Evolutionary conservation across 192 early-diverging fungal genomes (phyloP).

Genomic region (Backusella sp.): DNA sequence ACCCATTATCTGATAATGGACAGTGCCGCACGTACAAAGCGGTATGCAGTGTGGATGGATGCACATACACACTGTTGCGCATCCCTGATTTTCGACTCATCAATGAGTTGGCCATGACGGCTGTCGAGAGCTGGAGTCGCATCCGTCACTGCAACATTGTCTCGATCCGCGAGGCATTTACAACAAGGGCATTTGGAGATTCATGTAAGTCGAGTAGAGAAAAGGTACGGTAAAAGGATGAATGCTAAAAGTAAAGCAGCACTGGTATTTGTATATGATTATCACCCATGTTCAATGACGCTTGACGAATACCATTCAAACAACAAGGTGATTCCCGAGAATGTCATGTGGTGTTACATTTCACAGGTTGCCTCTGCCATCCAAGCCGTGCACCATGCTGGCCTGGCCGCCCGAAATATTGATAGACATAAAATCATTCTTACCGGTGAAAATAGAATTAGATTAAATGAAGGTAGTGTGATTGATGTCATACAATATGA

Average conservation of each 20-base stretch:
- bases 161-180: slow-evolving; percentile 90
- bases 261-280: slow-evolving; percentile 92
- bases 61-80: slow-evolving; percentile 80
- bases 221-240: no score
- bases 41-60: slow-evolving; percentile 80
- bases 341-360: slow-evolving; percentile 75
- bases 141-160: slow-evolving; percentile 84
- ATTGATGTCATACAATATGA: slow-evolving; percentile 72
- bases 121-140: slow-evolving; percentile 82
- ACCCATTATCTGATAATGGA: slow-evolving; percentile 54
- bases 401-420: slow-evolving; percentile 76
- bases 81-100: slow-evolving; percentile 77
- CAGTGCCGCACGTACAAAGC: slow-evolving; percentile 82
- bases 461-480: slow-evolving; percentile 68
- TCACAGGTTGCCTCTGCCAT: slow-evolving; percentile 73
- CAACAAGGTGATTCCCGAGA: slow-evolving; percentile 55
- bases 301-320: slow-evolving; percentile 64
- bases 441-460: slow-evolving; percentile 75
- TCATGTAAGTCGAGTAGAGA: slow-evolving; percentile 54
- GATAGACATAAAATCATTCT: slow-evolving; percentile 81
- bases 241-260: slow-evolving; percentile 39
- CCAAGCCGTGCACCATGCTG: slow-evolving; percentile 76
- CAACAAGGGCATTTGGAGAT: slow-evolving; percentile 94
- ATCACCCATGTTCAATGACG: slow-evolving; percentile 79
- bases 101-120: slow-evolving; percentile 79